Base-by-base conservation (phyloP, 345 rosid genomes). In the Murraya paniculata region DNA sequence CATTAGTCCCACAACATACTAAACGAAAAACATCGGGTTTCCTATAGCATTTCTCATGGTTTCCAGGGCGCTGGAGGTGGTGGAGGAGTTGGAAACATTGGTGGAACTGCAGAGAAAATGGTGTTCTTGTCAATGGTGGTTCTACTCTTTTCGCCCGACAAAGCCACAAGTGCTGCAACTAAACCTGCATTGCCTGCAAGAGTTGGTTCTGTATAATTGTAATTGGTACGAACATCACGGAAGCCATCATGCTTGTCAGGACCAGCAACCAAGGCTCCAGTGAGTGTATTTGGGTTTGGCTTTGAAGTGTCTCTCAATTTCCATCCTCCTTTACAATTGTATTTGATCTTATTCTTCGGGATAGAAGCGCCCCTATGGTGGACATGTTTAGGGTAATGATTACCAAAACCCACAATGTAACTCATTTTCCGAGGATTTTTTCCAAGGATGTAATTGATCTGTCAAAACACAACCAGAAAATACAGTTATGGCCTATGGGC, bases 1-100 rank as follows among this genome's bases (percentile, higher is more conserved):
- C 35, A 28, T n/a, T 75, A 41, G 76, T 72, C 82, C 76, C 84
- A 73, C 78, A 65, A 50, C 71, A 36, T 19, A 53, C 73, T 14
- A 30, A 59, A 56, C 0, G 33, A 58, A 61, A 72, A 72, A 36
- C 30, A 68, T 4, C 9, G 3, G 22, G 28, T 18, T 21, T 38
- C 28, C 4, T 10, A 9, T 31, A 53, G 59, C 39, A 6, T 56
- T 9, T 78, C 88, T 88, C 79, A 92, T 76, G 99, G 99, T 81
- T 83, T 94, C 99, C 99, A 96, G 53, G 99, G 97, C 39, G 99
- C 98, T 8, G 99, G 99, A 38, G 99, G 99, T 0, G 99, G 99
- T 1, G 99, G 99, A 0, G 98, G 91, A 41, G 95, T 95, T 10
- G 98, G 98, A 84, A 92, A 94, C 97, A 95, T 91, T 0, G 98